A percentile compares a stretch with the other conserved stretches of the same genome.
Evolutionary conservation across 2,329 filamentous ascomycete species (phyloP).

Genomic region (Venturiaceae sp.): DNA sequence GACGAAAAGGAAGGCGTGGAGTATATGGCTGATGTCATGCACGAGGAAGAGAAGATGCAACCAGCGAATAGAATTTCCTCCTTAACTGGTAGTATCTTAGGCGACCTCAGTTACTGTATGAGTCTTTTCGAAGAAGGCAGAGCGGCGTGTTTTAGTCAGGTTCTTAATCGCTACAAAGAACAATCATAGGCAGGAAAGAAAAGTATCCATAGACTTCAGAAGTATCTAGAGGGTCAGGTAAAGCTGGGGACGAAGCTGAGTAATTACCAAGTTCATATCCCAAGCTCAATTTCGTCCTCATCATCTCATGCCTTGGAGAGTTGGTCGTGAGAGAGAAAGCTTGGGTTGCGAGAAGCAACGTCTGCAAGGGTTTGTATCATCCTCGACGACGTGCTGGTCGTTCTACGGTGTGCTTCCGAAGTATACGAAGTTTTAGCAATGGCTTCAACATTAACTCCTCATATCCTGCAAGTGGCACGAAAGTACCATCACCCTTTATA

Average conservation of each 20-base stretch:
- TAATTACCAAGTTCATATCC: background rate
- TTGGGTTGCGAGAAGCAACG: no score
- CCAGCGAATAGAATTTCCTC: background rate
- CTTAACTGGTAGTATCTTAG: background rate
- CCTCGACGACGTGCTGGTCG: no score
- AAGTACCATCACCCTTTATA: background rate
- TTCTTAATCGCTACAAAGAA: constrained; percentile 2
- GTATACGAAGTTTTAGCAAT: background rate
- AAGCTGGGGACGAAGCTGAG: background rate
- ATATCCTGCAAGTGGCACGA: background rate
- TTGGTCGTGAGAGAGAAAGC: no score
- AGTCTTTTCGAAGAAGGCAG: constrained; percentile 1
- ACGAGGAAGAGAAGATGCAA: constrained; percentile 5
- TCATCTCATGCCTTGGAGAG: no score
- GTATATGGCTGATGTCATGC: constrained; percentile 1
- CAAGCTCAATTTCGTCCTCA: no score
- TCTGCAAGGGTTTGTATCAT: no score
- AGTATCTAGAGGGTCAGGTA: background rate
- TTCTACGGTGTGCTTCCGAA: no score
- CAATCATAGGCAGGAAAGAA: no score
- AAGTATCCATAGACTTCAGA: background rate
- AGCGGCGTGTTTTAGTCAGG: background rate
- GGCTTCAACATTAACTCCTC: background rate
- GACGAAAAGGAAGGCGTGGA: background rate
- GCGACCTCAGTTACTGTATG: constrained; percentile 1